Evolutionary conservation across 306 rosid species (phyloP).

Genomic region (Trifolium dubium): DNA sequence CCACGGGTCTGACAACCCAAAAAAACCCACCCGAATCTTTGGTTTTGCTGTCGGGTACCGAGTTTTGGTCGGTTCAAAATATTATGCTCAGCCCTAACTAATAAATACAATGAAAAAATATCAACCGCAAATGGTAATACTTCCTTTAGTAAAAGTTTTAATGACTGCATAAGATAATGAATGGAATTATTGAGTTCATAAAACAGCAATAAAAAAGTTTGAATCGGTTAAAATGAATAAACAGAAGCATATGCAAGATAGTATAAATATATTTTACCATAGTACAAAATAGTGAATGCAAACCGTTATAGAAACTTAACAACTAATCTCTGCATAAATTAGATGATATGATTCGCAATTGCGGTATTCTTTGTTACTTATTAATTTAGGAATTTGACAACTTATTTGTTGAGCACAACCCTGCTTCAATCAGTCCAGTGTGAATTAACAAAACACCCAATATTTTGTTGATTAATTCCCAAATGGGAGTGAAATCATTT

Average conservation of each 20-base stretch:
- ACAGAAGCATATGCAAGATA: slow-evolving; percentile 17
- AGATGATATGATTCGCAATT: background rate
- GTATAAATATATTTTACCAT: slow-evolving; percentile 6
- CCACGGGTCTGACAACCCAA: no score
- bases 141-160: no score
- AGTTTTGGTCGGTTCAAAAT: no score
- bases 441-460: slow-evolving; percentile 33
- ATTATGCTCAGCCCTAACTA: background rate
- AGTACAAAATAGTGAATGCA: background rate
- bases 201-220: slow-evolving; percentile 29
- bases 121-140: no score
- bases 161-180: slow-evolving; percentile 3
- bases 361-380: no score
- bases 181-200: slow-evolving; percentile 13
- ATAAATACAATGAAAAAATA: background rate
- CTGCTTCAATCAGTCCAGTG: slow-evolving; percentile 29
- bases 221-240: background rate
- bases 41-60: no score
- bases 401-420: slow-evolving; percentile 1
- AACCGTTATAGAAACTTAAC: slow-evolving; percentile 6
- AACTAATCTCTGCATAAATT: slow-evolving; percentile 21
- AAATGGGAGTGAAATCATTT: background rate
- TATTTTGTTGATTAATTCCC: slow-evolving; percentile 30
- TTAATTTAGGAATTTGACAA: background rate
- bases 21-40: no score